phyloP scores from a whole-genome alignment of 495 filamentous ascomycete species.

The Letharia lupina region DNA sequence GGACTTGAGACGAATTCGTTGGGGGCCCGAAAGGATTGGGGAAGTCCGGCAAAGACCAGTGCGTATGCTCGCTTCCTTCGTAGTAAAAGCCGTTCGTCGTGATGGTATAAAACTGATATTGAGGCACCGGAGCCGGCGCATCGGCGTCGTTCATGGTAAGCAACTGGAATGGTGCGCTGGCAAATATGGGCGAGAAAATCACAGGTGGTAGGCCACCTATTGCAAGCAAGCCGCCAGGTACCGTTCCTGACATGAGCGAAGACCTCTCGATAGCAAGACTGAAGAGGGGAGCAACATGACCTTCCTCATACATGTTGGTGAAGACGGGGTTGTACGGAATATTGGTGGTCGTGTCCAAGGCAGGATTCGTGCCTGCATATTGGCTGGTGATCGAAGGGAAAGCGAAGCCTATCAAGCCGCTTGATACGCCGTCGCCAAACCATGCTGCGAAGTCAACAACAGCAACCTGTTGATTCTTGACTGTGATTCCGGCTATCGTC shows the following conservation, averaged over 20 bases:
- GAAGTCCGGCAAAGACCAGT: constrained; percentile 16
- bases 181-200: constrained; percentile 29
- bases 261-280: constrained; percentile 30
- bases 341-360: constrained; percentile 27
- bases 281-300: constrained; percentile 48
- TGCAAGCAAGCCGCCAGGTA: constrained; percentile 35
- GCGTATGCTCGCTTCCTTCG: constrained; percentile 17
- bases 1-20: constrained; percentile 25
- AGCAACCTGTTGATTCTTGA: constrained; percentile 45
- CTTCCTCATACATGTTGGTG: constrained; percentile 46
- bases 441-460: constrained; percentile 42
- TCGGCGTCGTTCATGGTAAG: constrained; percentile 19
- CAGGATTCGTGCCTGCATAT: constrained; percentile 28
- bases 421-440: constrained; percentile 40
- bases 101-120: constrained; percentile 39
- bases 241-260: constrained; percentile 14
- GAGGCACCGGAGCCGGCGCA: constrained; percentile 7
- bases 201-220: constrained; percentile 47
- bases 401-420: constrained; percentile 53
- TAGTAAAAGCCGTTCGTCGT: constrained; percentile 33
- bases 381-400: constrained; percentile 49
- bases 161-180: constrained; percentile 33
- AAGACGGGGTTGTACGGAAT: constrained; percentile 49
- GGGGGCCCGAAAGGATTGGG: constrained; percentile 23
- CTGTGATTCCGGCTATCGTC: constrained; percentile 46